These are phyloP conservation scores for Phytophthora citrophthora DNA, from an alignment of 352 stramenopile species.

Conservation along the genomic window DNA sequence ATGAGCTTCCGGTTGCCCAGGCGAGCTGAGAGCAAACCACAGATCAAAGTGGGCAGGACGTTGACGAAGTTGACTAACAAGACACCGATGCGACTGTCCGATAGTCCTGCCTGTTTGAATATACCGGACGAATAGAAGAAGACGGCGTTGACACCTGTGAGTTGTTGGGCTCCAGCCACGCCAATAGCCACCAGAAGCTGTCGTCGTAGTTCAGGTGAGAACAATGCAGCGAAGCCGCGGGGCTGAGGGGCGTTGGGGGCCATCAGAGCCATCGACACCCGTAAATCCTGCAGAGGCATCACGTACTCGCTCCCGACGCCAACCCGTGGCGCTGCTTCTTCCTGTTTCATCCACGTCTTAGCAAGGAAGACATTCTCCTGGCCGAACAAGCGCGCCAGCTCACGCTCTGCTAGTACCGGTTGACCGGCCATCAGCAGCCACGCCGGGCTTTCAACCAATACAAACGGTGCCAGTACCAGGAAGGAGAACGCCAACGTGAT, in stretches of 20 bases:
- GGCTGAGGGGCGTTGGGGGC: conserved; percentile 31
- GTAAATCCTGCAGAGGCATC: conserved; percentile 27
- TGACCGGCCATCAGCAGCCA: conserved; percentile 46
- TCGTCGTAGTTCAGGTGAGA: conserved; percentile 35
- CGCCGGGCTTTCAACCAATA: conserved; percentile 45
- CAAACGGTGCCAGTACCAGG: conserved; percentile 28
- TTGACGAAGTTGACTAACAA: conserved; percentile 66
- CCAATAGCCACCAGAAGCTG: conserved; percentile 58
- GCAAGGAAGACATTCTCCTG: conserved; percentile 36
- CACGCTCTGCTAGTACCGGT: conserved; percentile 18
- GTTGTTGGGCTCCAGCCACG: conserved; percentile 52
- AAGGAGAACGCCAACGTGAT: conserved; percentile 33
- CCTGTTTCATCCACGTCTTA: conserved; percentile 47
- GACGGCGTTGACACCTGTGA: conserved; percentile 73
- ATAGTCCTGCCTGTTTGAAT: conserved; percentile 64
- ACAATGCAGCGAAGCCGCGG: conserved; percentile 13
- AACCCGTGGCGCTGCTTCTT: conserved; percentile 25
- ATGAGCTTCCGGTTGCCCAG: conserved; percentile 63
- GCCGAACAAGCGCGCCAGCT: conserved; percentile 48
- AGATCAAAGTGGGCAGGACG: conserved; percentile 52
- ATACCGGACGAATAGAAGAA: conserved; percentile 76
- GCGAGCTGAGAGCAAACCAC: conserved; percentile 38
- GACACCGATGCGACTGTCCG: conserved; percentile 59
- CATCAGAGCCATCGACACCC: conserved; percentile 31
- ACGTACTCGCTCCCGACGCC: conserved; percentile 30